Evolutionary conservation across 805 yeast species (phyloP).

Genomic region (Wickerhamiella qilinensis): DNA sequence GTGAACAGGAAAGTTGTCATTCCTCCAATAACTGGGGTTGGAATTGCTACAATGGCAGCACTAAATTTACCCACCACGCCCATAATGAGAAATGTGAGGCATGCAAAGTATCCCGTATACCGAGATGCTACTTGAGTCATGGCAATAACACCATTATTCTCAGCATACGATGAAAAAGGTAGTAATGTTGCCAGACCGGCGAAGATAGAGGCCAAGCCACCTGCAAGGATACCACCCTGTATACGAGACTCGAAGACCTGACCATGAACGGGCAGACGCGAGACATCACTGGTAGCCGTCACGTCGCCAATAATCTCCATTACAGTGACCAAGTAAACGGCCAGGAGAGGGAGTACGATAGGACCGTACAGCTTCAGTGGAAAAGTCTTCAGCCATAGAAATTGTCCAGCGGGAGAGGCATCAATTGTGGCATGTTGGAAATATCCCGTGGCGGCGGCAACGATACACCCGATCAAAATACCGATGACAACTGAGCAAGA

Average conservation of each 20-base stretch:
- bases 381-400: slow-evolving; percentile 76
- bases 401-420: slow-evolving; percentile 67
- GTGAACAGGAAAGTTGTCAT: slow-evolving; percentile 63
- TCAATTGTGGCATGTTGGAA: slow-evolving; percentile 40
- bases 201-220: slow-evolving; percentile 60
- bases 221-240: slow-evolving; percentile 83
- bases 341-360: slow-evolving; percentile 63
- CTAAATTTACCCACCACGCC: slow-evolving; percentile 75
- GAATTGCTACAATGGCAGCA: slow-evolving; percentile 68
- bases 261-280: slow-evolving; percentile 70
- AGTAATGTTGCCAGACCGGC: slow-evolving; percentile 66
- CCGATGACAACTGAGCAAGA: slow-evolving; percentile 83
- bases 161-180: slow-evolving; percentile 85
- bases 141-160: slow-evolving; percentile 83
- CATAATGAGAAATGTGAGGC: slow-evolving; percentile 64
- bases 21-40: slow-evolving; percentile 66
- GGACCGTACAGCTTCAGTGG: slow-evolving; percentile 63
- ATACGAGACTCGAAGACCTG: slow-evolving; percentile 60
- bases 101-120: slow-evolving; percentile 61
- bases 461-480: slow-evolving; percentile 69
- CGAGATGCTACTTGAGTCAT: slow-evolving; percentile 80
- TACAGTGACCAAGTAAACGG: slow-evolving; percentile 61
- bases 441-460: slow-evolving; percentile 78
- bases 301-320: slow-evolving; percentile 91
- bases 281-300: slow-evolving; percentile 82